phyloP scores from a whole-genome alignment of 108 stramenopile genomes.

The Skeletonema potamos region DNA sequence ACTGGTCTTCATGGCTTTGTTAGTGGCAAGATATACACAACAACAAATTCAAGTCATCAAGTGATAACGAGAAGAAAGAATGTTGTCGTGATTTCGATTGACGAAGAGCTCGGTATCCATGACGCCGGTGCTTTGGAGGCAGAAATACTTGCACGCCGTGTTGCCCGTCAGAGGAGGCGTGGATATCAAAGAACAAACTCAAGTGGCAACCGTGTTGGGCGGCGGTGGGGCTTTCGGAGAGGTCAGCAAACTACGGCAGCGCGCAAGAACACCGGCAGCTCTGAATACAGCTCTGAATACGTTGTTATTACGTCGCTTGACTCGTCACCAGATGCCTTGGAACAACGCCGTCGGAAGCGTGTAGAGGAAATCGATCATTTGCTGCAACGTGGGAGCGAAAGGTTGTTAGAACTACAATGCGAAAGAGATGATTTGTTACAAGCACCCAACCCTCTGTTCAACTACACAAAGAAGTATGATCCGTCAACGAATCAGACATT shows the following conservation, averaged over 20 bases:
- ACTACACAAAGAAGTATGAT: slow-evolving; percentile 67
- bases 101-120: slow-evolving; percentile 44
- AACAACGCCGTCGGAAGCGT: slow-evolving; percentile 53
- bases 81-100: slow-evolving; percentile 43
- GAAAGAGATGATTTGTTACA: slow-evolving; percentile 83
- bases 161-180: slow-evolving; percentile 20
- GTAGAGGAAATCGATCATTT: slow-evolving; percentile 79
- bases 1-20: slow-evolving; percentile 83
- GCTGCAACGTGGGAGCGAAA: slow-evolving; percentile 53
- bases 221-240: slow-evolving; percentile 49
- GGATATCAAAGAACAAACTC: background rate
- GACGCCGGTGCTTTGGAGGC: slow-evolving; percentile 32
- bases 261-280: background rate
- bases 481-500: slow-evolving; percentile 36
- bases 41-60: background rate
- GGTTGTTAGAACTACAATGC: slow-evolving; percentile 70
- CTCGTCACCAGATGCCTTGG: slow-evolving; percentile 46
- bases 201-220: slow-evolving; percentile 8
- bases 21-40: slow-evolving; percentile 63
- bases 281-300: slow-evolving; percentile 37
- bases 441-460: slow-evolving; percentile 84
- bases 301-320: slow-evolving; percentile 36
- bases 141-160: slow-evolving; percentile 32
- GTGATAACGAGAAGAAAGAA: slow-evolving; percentile 7
- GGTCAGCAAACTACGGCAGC: background rate